Conservation (phyloP, 495 filamentous ascomycete species). For the Lentithecium fluviatile region DNA sequence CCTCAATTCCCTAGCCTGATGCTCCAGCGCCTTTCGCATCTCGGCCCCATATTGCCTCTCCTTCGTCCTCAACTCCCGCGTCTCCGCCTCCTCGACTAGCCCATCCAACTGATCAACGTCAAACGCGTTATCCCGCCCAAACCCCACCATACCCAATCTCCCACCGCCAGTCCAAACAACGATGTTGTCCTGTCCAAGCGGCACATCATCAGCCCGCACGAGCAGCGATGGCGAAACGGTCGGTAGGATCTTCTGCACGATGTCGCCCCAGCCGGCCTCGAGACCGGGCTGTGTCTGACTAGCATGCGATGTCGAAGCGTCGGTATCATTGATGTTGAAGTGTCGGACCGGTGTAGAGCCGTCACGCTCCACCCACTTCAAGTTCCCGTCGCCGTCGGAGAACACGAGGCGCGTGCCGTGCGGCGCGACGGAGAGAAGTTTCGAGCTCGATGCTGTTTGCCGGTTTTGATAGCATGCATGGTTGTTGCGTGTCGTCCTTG, state of each 20-base stretch:
- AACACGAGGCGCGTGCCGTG: constrained; percentile 85
- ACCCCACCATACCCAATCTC: constrained; percentile 42
- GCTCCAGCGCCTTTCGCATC: constrained; percentile 74
- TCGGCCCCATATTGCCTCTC: constrained; percentile 61
- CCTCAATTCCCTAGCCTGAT: constrained; percentile 78
- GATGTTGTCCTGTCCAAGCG: constrained; percentile 38
- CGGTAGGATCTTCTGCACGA: constrained; percentile 47
- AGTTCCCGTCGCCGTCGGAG: constrained; percentile 75
- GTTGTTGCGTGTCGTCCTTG: constrained; percentile 17
- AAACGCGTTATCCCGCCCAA: constrained; percentile 22
- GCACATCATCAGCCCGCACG: neutral
- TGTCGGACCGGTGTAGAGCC: constrained; percentile 76
- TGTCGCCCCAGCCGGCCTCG: constrained; percentile 39
- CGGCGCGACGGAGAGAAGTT: constrained; percentile 77
- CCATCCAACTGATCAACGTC: constrained; percentile 42
- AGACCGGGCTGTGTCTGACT: neutral
- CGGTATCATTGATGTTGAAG: constrained; percentile 71
- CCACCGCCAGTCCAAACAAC: constrained; percentile 47
- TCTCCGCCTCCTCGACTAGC: constrained; percentile 40
- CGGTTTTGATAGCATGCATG: constrained; percentile 64
- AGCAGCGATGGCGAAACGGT: constrained; percentile 19
- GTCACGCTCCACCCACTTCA: constrained; percentile 93
- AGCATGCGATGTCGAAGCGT: constrained; percentile 28
- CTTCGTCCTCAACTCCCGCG: constrained; percentile 45
- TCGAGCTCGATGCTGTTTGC: constrained; percentile 75